Evolutionary conservation across 148 eudicot genomes (phyloP).

Genomic region (Camellia japonica): DNA sequence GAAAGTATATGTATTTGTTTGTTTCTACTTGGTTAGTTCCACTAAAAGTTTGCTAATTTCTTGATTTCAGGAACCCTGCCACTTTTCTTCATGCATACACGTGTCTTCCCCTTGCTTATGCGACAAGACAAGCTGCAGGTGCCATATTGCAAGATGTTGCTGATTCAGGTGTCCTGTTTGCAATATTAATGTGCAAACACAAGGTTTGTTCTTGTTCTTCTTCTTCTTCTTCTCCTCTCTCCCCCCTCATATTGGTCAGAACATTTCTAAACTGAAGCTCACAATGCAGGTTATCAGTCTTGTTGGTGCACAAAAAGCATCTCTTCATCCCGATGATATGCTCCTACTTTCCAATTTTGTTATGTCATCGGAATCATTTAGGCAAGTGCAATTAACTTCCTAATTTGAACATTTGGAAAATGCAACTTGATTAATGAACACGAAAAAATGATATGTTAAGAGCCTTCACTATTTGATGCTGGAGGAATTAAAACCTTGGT

Average conservation of each 20-base stretch:
- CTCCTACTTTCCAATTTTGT: constrained; percentile 88
- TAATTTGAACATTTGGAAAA: neutral
- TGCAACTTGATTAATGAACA: neutral
- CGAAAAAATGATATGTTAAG: neutral
- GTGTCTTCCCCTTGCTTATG: constrained; percentile 93
- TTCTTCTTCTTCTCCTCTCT: neutral
- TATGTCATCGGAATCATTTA: constrained; percentile 92
- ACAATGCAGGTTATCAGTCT: constrained; percentile 84
- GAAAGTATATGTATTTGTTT: neutral
- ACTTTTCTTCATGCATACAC: constrained; percentile 98
- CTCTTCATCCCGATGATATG: constrained; percentile 98
- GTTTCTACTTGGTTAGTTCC: neutral
- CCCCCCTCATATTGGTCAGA: neutral
- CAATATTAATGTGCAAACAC: constrained; percentile 88
- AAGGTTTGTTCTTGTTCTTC: constrained; percentile 47
- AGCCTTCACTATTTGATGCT: neutral
- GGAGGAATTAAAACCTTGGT: neutral
- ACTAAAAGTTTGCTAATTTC: neutral
- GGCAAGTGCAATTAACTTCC: constrained; percentile 40
- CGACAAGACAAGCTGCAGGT: constrained; percentile 92
- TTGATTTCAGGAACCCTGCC: constrained; percentile 79
- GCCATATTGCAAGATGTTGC: constrained; percentile 91
- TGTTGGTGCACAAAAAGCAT: constrained; percentile 92
- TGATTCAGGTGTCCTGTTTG: constrained; percentile 95
- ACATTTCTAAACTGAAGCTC: constrained; percentile 22